phyloP scores from a whole-genome alignment of 768 basidiomycete genomes.

The Royoungia palumana region DNA sequence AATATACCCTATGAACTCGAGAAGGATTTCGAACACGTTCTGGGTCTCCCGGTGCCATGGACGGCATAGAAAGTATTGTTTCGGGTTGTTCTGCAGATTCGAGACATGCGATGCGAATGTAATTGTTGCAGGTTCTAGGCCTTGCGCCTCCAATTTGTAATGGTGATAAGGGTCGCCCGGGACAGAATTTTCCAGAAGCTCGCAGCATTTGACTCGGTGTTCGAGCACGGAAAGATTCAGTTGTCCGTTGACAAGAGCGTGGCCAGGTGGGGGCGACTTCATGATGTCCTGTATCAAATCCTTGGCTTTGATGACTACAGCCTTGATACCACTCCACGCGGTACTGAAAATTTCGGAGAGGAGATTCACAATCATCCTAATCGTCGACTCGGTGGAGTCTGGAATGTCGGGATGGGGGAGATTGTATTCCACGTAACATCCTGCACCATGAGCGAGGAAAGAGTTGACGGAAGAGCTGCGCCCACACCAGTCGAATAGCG shows the following conservation, averaged over 20 bases:
- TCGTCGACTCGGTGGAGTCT: conserved; percentile 5
- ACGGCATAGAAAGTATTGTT: conserved; percentile 20
- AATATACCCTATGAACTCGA: conserved; percentile 17
- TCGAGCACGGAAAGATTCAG: conserved; percentile 23
- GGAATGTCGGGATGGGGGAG: conserved; percentile 1
- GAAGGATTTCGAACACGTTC: conserved; percentile 14
- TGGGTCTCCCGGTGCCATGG: conserved; percentile 15
- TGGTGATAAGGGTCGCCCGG: background rate
- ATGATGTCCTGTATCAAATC: conserved; percentile 5
- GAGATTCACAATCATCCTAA: conserved; percentile 14
- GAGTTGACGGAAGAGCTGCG: conserved; percentile 19
- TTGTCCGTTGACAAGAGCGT: conserved; percentile 23
- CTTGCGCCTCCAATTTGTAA: conserved; percentile 13
- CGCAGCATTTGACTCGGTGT: conserved; percentile 14
- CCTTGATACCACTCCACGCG: conserved; percentile 4
- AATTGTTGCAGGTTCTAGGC: conserved; percentile 8
- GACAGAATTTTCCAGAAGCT: background rate
- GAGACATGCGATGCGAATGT: background rate
- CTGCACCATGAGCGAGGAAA: conserved; percentile 17
- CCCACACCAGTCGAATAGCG: conserved; percentile 28
- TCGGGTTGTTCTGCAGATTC: conserved; percentile 1
- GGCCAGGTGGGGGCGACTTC: conserved; percentile 13
- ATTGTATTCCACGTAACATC: conserved; percentile 14
- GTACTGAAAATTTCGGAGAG: conserved; percentile 10
- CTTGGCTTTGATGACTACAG: background rate